A percentile compares a stretch with the other conserved stretches of the same genome.
phyloP scores from a whole-genome alignment of 164 flowering plant species.

The Malania oleifera region DNA sequence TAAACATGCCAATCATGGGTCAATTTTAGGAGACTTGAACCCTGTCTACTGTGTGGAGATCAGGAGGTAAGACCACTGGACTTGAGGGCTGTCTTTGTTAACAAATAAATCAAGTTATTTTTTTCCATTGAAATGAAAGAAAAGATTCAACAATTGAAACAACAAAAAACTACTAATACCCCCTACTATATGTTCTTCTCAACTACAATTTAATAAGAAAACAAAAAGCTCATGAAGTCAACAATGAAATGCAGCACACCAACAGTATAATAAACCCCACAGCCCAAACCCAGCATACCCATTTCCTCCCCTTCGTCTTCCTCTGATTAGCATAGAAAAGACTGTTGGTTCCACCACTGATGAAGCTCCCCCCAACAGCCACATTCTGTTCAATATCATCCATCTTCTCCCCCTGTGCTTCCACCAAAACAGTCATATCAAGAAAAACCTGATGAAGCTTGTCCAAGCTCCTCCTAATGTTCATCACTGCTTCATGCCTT shows the following conservation, averaged over 20 bases:
- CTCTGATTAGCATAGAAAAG: constrained; percentile 55
- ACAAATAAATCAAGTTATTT: too few relatives aligned
- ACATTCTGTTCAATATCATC: constrained; percentile 67
- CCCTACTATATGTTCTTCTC: neutral
- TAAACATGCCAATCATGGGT: too few relatives aligned
- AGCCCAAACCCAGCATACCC: constrained; percentile 47
- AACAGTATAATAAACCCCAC: constrained; percentile 41
- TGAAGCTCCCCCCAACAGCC: constrained; percentile 35
- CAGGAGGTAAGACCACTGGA: too few relatives aligned
- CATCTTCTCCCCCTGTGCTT: constrained; percentile 58
- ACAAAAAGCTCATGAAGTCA: constrained; percentile 35
- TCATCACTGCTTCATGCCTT: constrained; percentile 62
- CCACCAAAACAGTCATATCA: constrained; percentile 83
- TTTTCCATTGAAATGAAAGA: too few relatives aligned
- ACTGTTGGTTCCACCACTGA: constrained; percentile 59
- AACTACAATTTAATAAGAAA: too few relatives aligned
- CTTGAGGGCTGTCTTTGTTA: too few relatives aligned
- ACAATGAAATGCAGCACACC: constrained; percentile 43
- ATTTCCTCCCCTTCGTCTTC: constrained; percentile 43
- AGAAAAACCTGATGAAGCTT: constrained; percentile 76
- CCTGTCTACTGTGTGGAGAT: too few relatives aligned
- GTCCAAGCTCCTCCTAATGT: constrained; percentile 58
- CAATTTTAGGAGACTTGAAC: too few relatives aligned
- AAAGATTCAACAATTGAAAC: too few relatives aligned
- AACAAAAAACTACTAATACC: neutral